Conservation (phyloP, 257 asterid genomes). For the Solanum piurae region DNA sequence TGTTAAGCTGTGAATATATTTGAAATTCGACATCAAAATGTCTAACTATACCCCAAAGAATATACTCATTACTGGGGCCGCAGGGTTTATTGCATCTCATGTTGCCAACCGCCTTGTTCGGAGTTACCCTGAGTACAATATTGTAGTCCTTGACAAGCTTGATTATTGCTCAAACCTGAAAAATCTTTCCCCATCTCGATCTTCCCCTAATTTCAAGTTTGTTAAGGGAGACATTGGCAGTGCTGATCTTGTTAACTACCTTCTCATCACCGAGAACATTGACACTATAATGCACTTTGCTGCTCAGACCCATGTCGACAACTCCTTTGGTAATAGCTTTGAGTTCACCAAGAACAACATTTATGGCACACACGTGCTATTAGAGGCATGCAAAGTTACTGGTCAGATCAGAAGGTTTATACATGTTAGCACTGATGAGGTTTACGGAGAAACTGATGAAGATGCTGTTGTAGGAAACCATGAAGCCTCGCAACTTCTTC, state of each 20-base stretch:
- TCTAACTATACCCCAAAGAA: slow-evolving; percentile 69
- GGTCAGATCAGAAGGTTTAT: slow-evolving; percentile 93
- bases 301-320: slow-evolving; percentile 97
- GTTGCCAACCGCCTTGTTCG: slow-evolving; percentile 85
- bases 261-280: slow-evolving; percentile 81
- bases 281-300: slow-evolving; percentile 99
- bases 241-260: slow-evolving; percentile 95
- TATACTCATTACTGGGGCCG: slow-evolving; percentile 98
- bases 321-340: slow-evolving; percentile 89
- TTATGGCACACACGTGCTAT: slow-evolving; percentile 90
- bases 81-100: slow-evolving; percentile 96
- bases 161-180: slow-evolving; percentile 89
- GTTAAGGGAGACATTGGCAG: slow-evolving; percentile 93
- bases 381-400: slow-evolving; percentile 97
- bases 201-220: slow-evolving; percentile 79
- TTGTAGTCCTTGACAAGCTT: slow-evolving; percentile 90
- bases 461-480: slow-evolving; percentile 96
- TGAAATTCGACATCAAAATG: slow-evolving; percentile 26
- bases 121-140: slow-evolving; percentile 83
- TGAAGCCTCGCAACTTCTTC: slow-evolving; percentile 94
- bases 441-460: slow-evolving; percentile 94
- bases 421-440: slow-evolving; percentile 99
- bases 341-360: slow-evolving; percentile 97
- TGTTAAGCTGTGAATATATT: not conserved
- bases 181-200: slow-evolving; percentile 64